Evolutionary conservation across 192 early-diverging fungal genomes (phyloP), one percentile per base, ranked within the genome.

Genomic region (Backusella westeae): DNA sequence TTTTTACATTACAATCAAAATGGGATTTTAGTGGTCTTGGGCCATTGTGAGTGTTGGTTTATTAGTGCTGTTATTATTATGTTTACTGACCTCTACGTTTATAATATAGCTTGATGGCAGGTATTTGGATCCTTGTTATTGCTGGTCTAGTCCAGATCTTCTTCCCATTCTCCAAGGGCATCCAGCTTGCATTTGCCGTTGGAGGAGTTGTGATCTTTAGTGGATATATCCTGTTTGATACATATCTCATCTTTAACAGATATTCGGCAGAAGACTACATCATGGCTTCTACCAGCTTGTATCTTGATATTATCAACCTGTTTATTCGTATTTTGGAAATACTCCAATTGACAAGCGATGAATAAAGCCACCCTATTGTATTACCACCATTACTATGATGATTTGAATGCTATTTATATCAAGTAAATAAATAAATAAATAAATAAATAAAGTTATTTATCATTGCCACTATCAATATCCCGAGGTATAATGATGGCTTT

Each of bases 191-290:
- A 52, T 71, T 93, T 35, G 90, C 90, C 3, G 77, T 89, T n/a
- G 77, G 85, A 32, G 86, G 81, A 1, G 92, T 91, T 2, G 67
- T 95, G 10, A 74, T 95, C 32, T 95, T 95, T 84, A 91, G 88
- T 67, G 92, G 91, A 8, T 95, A 92, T 83, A 92, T 95, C 65
- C 74, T 94, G 36, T 91, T 87, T 68, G 94, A 95, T 81, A 95
- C 94, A 5, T 87, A 89, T 63, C 76, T 84, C 76, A 86, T 95
- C 44, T 90, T 93, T 82, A 84, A 88, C 75, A 82, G 88, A 23
- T 76, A 90, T 34, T 88, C 85, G 17, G 90, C 90, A 19, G 94
- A 95, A 44, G 92, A 93, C 36, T 94, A 92, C 69, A 88, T 94
- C 19, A 72, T 88, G 65, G 91, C 89, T 34, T 80, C 89, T 49